phyloP scores from a whole-genome alignment of 192 early-diverging fungal genomes.

The Ambispora gerdemannii region DNA sequence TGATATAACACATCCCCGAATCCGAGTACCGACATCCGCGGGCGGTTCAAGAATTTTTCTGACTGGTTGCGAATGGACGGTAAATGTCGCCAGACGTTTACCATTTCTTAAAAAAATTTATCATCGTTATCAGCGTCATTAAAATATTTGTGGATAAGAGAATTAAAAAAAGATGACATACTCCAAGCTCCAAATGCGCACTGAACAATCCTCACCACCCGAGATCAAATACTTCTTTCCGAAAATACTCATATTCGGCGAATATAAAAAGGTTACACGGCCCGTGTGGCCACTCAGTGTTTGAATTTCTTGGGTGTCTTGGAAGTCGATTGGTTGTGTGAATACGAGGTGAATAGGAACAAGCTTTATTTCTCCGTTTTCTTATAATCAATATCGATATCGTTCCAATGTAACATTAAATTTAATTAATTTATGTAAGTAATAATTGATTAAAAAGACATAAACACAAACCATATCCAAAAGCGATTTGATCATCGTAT shows the following conservation, averaged over 20 bases:
- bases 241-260: constrained; percentile 41
- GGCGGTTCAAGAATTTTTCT: constrained; percentile 52
- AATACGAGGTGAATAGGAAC: constrained; percentile 47
- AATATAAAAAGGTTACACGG: constrained; percentile 58
- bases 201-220: constrained; percentile 62
- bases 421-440: neutral
- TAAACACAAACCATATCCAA: constrained; percentile 58
- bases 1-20: constrained; percentile 56
- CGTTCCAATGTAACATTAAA: neutral
- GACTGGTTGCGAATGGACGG: constrained; percentile 49
- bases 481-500: constrained; percentile 56
- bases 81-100: constrained; percentile 57
- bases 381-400: constrained; percentile 42
- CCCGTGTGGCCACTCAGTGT: constrained; percentile 53
- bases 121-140: neutral
- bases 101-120: constrained; percentile 40
- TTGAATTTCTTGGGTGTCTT: neutral
- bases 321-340: constrained; percentile 15
- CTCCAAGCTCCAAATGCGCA: constrained; percentile 75
- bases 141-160: neutral
- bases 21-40: constrained; percentile 43
- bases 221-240: constrained; percentile 57
- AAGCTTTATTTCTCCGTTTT: constrained; percentile 59
- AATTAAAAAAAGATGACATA: constrained; percentile 38
- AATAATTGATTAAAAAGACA: neutral